Evolutionary conservation across 192 early-diverging fungal species (phyloP), one percentile per base, ranked within the genome.

Genomic region (Coemansia sp.): DNA sequence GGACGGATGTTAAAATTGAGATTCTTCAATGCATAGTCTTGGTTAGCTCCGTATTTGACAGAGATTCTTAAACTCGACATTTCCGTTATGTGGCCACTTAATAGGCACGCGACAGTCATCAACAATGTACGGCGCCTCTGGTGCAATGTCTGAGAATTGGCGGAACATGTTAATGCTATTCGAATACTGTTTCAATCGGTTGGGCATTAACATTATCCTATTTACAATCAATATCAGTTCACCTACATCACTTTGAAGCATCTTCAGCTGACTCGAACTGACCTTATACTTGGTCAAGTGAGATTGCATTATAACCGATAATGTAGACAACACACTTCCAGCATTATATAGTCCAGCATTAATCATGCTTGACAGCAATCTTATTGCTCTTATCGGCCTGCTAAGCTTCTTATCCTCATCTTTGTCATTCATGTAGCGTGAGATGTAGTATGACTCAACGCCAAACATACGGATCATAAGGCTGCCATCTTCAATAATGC

Each of bases 391-490:
- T 0, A 59, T 84, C 48, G 64, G 87, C 45, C 85, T 83, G 73
- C 62, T 70, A 45, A 84, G 82, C 1, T 84, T 72, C 8, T 84
- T 76, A 55, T 89, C 87, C 3, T 89, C 75, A 74, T 94, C 88
- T 14, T 86, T 79, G 4, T 86, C 76, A 3, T 74, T 62, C 25
- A 83, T 75, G 58, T 91, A 89, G 7, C 77, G 61, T 0, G 62
- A 46, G 37, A 78, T 74, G 48, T 94, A 95, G 7, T 79, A 79
- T 29, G 81, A 23, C 39, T 86, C 85, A 1, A 70, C 85, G 17
- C 76, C 72, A 68, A 87, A 92, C 0, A 92, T 77, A 55, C 93
- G 88, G 46, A 95, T 88, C 42, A 86, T 86, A 0, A 85, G 78
- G 21, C 89, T 73, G 0, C 94, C 93, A n/a, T 90, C 92, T 0